Evolutionary conservation across 2,329 filamentous ascomycete genomes (phyloP), one percentile per base, ranked within the genome.

Genomic region (Scortechinia acanthostroma): DNA sequence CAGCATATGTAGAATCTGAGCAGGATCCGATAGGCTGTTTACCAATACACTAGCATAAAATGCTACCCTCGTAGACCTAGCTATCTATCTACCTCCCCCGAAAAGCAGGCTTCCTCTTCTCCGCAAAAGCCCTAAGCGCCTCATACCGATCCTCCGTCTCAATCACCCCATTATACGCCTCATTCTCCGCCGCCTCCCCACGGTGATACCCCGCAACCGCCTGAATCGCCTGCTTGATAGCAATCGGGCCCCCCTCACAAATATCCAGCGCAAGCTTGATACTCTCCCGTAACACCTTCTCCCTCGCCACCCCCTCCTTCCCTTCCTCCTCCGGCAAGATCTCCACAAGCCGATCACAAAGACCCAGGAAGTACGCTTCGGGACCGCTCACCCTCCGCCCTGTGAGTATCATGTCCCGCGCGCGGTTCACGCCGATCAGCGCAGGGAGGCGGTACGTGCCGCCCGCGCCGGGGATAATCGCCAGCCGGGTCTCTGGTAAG

Each of bases 391-490:
- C 86, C 37, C 89, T 75, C n/a, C 93, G 79, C 2, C 93, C 93
- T 0, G 91, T 97, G 5, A 97, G 71, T 44, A 97, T 85, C 55
- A 97, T 69, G 62, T 98, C 91, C 43, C 91, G 76, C n/a, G 93
- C 93, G 46, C 90, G 81, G 21, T 76, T 72, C 20, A 86, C 68
- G 3, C 93, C 93, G 51, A 98, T 84, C 17, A 98, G 66, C 5
- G 75, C 77, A 1, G 90, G 89, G 1, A 98, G 80, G 6, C 93
- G 83, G 63, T 89, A 88, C 1, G 91, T 97, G 48, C 91, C 93
- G 37, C 93, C 93, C 2, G 91, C 93, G 48, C 93, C 93, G 2
- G 93, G 93, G 51, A 98, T 86, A 60, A 98, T 98, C 46, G 86
- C 93, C 2, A 98, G 76, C 2, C 91, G 77, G 1, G 93, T 97